Base-by-base conservation (phyloP, 257 asterid genomes). In the Solanum virginianum region DNA sequence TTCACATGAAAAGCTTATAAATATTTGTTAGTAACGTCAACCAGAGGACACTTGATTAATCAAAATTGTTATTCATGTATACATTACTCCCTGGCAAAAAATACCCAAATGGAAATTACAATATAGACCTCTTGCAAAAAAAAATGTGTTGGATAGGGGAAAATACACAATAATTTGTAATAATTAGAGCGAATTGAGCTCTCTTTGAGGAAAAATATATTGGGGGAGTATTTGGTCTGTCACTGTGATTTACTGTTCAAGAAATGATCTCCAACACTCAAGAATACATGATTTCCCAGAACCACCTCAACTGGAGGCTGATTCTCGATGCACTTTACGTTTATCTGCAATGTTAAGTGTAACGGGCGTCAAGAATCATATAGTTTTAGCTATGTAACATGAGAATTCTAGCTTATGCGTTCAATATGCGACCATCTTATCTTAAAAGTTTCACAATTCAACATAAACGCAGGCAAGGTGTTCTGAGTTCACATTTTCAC, bases 251-350 rank as follows among this genome's bases (percentile, higher is more conserved):
- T 88, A 17, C 74, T 80, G 86, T 86, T 84, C 79, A 85, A 87
- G 89, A 87, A 85, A 85, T 90, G 87, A 87, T 95, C 98, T 60
- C 92, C 98, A 39, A 90, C 93, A 3, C 94, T 89, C 88, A 93
- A 86, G 88, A 92, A 94, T 39, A 96, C 87, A 0, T 93, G 96
- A 70, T 92, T 82, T 10, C 92, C 89, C 87, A 88, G 65, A 71
- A 92, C 88, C 77, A 96, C 92, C 54, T 89, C 93, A 36, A 89
- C 95, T 1, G 93, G 86, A 39, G 97, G 94, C 86, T 84, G 93
- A 80, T 86, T 90, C 88, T 96, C 97, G 41, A 93, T 91, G 92
- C 93, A 91, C 62, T 68, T 84, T 4, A 94, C 92, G 11, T 39
- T 83, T 17, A 93, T 86, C 92, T 89, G 88, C 83, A 65, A 49